Evolutionary conservation across 805 yeast species (phyloP).

Genomic region (Nematodospora valgi): DNA sequence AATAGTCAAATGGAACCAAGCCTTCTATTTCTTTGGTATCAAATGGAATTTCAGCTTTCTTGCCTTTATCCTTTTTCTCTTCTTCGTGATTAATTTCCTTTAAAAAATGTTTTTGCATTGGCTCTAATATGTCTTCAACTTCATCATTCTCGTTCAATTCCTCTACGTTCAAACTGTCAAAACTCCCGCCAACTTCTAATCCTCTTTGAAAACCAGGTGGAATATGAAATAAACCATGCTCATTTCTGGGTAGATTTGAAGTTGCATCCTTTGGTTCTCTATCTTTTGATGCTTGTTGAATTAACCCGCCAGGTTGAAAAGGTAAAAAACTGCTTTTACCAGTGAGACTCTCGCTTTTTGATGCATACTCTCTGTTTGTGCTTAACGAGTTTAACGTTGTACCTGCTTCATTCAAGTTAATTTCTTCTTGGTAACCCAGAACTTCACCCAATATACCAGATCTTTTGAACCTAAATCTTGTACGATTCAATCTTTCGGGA

Average conservation of each 20-base stretch:
- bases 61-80: background rate
- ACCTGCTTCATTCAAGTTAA: slow-evolving; percentile 41
- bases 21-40: slow-evolving; percentile 48
- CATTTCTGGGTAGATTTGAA: slow-evolving; percentile 57
- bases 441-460: slow-evolving; percentile 73
- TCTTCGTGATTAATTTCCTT: no score
- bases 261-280: slow-evolving; percentile 27
- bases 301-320: slow-evolving; percentile 86
- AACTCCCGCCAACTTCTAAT: slow-evolving; percentile 27
- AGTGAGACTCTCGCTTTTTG: slow-evolving; percentile 55
- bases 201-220: slow-evolving; percentile 86
- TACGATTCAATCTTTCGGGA: slow-evolving; percentile 63
- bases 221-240: slow-evolving; percentile 67
- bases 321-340: slow-evolving; percentile 81
- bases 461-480: slow-evolving; percentile 66
- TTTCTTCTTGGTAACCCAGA: slow-evolving; percentile 57
- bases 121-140: slow-evolving; percentile 8
- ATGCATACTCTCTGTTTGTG: slow-evolving; percentile 61
- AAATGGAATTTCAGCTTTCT: slow-evolving; percentile 15
- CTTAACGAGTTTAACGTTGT: slow-evolving; percentile 71
- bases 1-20: slow-evolving; percentile 33
- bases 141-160: slow-evolving; percentile 13
- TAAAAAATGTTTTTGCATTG: slow-evolving; percentile 3
- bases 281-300: slow-evolving; percentile 16
- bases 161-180: slow-evolving; percentile 1